A percentile compares a stretch with the other conserved stretches of the same genome.
These are phyloP conservation scores for Hypholoma sublateritium DNA, from an alignment of 768 basidiomycete species.

Conservation along the genomic window DNA sequence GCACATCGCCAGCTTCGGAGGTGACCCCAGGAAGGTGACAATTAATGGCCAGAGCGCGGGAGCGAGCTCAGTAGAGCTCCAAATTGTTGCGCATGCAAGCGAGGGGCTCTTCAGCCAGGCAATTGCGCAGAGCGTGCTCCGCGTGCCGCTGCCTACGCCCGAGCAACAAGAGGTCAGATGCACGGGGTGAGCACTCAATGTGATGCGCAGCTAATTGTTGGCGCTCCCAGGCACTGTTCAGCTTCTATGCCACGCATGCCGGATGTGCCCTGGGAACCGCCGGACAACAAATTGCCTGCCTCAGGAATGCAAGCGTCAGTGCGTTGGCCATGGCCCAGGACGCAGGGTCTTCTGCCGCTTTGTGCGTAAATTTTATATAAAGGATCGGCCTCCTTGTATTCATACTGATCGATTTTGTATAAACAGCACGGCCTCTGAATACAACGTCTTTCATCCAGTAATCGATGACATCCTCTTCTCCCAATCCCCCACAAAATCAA, in stretches of 20 bases:
- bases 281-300: slow-evolving; percentile 39
- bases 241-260: slow-evolving; percentile 46
- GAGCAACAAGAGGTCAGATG: slow-evolving; percentile 49
- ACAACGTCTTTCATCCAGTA: slow-evolving; percentile 51
- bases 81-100: slow-evolving; percentile 46
- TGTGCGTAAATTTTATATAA: slow-evolving; percentile 32
- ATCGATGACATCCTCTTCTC: slow-evolving; percentile 53
- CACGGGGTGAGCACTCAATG: too few species aligned
- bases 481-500: slow-evolving; percentile 45
- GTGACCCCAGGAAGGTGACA: slow-evolving; percentile 55
- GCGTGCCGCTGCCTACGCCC: slow-evolving; percentile 49
- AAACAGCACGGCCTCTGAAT: slow-evolving; percentile 37
- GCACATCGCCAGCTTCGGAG: slow-evolving; percentile 64
- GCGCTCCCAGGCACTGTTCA: slow-evolving; percentile 45
- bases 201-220: too few species aligned
- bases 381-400: slow-evolving; percentile 1
- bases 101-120: slow-evolving; percentile 48
- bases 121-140: slow-evolving; percentile 62
- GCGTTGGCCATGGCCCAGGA: slow-evolving; percentile 58
- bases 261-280: slow-evolving; percentile 45
- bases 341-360: slow-evolving; percentile 33
- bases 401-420: not conserved
- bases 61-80: slow-evolving; percentile 53
- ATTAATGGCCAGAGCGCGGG: slow-evolving; percentile 61
- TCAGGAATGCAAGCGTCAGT: slow-evolving; percentile 50